These are phyloP conservation scores for Ganoderma boninense DNA, from an alignment of 1,284 basidiomycete species.

Conservation along the genomic window DNA sequence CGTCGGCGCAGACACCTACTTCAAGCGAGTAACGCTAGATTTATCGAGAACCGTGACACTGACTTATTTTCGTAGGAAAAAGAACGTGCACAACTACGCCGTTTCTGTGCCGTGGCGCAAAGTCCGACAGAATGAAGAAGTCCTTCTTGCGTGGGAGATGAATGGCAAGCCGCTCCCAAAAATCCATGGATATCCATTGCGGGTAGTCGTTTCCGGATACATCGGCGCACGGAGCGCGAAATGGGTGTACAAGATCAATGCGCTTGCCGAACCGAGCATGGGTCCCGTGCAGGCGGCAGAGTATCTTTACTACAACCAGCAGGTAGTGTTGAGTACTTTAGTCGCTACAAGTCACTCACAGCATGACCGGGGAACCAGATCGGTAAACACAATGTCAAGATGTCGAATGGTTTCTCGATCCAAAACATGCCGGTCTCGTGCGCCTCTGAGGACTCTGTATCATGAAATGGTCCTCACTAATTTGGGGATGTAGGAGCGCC, in stretches of 20 bases:
- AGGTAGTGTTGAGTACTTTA: conserved; percentile 39
- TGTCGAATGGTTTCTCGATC: conserved; percentile 61
- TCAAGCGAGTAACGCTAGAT: conserved; percentile 50
- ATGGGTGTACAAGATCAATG: conserved; percentile 65
- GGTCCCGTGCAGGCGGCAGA: conserved; percentile 63
- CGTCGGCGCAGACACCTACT: conserved; percentile 66
- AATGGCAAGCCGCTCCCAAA: conserved; percentile 62
- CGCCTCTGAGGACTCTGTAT: conserved; percentile 30
- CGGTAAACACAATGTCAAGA: conserved; percentile 60
- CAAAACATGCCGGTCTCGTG: conserved; percentile 67
- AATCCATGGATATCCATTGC: conserved; percentile 63
- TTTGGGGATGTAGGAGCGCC: conserved; percentile 50
- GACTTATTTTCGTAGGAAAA: conserved; percentile 46
- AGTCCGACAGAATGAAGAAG: conserved; percentile 57
- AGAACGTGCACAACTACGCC: conserved; percentile 60
- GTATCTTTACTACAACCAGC: conserved; percentile 59
- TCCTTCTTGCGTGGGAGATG: conserved; percentile 68
- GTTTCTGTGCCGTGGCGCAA: conserved; percentile 64
- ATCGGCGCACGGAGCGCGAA: conserved; percentile 67
- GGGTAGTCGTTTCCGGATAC: conserved; percentile 62
- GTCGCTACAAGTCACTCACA: not conserved
- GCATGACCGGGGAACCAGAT: conserved; percentile 42
- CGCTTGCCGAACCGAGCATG: conserved; percentile 55
- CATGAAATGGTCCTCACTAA: not conserved
- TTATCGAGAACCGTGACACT: not conserved